phyloP scores from a whole-genome alignment of 2,329 filamentous ascomycete genomes.

The Aspergillus sp. region DNA sequence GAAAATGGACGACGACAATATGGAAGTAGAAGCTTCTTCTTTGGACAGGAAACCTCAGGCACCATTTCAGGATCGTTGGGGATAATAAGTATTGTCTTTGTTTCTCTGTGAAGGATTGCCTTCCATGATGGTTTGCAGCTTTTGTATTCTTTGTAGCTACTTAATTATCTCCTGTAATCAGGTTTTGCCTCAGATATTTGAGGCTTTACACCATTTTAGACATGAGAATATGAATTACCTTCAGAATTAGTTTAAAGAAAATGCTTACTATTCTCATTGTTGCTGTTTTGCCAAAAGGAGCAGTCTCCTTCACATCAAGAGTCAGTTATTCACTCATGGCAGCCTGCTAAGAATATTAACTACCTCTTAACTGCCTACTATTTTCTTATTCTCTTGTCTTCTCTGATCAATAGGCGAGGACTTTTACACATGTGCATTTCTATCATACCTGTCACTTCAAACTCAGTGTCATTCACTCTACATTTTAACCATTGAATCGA shows the following conservation, averaged over 20 bases:
- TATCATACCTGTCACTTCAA: background rate
- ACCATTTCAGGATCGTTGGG: conserved; percentile 34
- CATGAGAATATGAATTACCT: background rate
- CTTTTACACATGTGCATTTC: background rate
- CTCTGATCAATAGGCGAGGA: background rate
- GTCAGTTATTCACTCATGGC: background rate
- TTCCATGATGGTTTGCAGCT: background rate
- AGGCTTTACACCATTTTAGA: background rate
- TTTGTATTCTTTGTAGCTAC: background rate
- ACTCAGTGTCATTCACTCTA: background rate
- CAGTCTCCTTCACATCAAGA: background rate
- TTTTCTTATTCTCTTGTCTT: background rate
- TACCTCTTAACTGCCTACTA: background rate
- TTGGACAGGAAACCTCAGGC: conserved; percentile 29
- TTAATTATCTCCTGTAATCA: background rate
- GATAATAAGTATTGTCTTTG: background rate
- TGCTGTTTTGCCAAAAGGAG: background rate
- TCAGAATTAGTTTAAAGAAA: background rate
- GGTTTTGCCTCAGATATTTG: background rate
- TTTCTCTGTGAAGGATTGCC: background rate
- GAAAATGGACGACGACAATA: conserved; percentile 22
- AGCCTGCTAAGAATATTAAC: background rate
- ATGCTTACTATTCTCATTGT: background rate
- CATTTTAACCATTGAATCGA: background rate
- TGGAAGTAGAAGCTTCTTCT: background rate